Evolutionary conservation across 2,329 filamentous ascomycete species (phyloP), one percentile per base, ranked within the genome.

Genomic region (Monosporascus ibericus): DNA sequence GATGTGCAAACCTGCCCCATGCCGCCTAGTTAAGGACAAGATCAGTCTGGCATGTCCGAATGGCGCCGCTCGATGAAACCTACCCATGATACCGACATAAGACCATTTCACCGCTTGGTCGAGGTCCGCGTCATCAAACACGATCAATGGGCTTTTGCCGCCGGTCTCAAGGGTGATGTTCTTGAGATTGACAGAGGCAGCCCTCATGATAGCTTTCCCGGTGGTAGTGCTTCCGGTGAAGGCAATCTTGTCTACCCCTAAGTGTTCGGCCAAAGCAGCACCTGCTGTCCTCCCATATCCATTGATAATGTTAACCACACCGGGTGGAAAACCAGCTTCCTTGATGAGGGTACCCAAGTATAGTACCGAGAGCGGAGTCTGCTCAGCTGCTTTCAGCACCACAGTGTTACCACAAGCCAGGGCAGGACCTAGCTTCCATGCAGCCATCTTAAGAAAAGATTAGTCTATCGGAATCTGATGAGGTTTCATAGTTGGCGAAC

Each of bases 361-460:
- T 3, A 87, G 70, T 63, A 84, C 81, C 14, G 80, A 85, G 3
- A 87, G 73, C 2, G 84, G 84, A 0, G 84, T 87, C 69, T 86
- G 83, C 63, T 87, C 84, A 11, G 84, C 82, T 6, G 83, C 77
- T 71, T 87, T 87, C 38, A 87, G 68, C 30, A 87, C 73, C 17
- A 87, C 69, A 3, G 80, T 80, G 66, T 86, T 86, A 52, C 84
- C 84, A 51, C 80, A 79, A 14, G 84, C 82, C 36, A 87, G 65
- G 15, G 84, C 84, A 22, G 88, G 88, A n/a, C 86, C 88, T 2
- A 92, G 76, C 63, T 92, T 92, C 87, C 87, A 90, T 1, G 82
- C 80, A 20, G 84, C 84, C 82, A 88, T 88, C 42, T 44, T n/a
- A 9, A 9, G 7, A 18, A 30, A 2, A 9, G 8, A n/a, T 46